Conservation (phyloP, 805 yeast genomes). For the Saturnispora bothae region DNA sequence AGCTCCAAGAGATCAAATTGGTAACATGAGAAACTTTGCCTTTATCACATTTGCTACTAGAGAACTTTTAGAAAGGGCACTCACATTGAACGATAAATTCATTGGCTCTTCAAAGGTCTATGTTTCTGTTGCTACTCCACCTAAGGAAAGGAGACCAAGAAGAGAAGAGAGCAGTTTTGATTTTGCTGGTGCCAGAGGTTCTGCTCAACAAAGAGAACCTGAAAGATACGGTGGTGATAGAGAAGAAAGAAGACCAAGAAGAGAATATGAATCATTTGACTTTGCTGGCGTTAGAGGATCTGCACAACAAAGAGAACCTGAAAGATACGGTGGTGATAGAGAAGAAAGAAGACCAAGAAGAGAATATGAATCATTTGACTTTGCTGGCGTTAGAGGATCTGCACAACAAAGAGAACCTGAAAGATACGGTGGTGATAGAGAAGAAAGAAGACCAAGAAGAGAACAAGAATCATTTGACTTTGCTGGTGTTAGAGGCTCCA, state of each 20-base stretch:
- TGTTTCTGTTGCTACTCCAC: conserved; percentile 52
- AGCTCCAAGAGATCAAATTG: conserved; percentile 60
- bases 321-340: background rate
- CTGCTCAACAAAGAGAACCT: conserved; percentile 11
- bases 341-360: conserved; percentile 16
- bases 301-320: conserved; percentile 1
- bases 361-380: conserved; percentile 38
- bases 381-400: conserved; percentile 39
- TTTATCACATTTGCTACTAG: conserved; percentile 40
- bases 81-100: conserved; percentile 33
- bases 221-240: conserved; percentile 1
- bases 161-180: conserved; percentile 35
- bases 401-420: conserved; percentile 7
- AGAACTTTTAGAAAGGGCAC: conserved; percentile 40
- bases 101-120: conserved; percentile 41
- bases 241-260: conserved; percentile 13
- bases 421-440: conserved; percentile 2
- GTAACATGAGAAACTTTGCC: conserved; percentile 52
- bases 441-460: conserved; percentile 13
- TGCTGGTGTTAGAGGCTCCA: conserved; percentile 32
- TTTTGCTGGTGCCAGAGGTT: conserved; percentile 42
- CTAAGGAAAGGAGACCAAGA: conserved; percentile 30
- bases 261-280: conserved; percentile 30
- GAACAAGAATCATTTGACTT: conserved; percentile 37
- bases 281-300: conserved; percentile 39